These are phyloP conservation scores for Lasiodiplodia sp. DNA, from an alignment of 2,329 filamentous ascomycete genomes.

Conservation along the genomic window DNA sequence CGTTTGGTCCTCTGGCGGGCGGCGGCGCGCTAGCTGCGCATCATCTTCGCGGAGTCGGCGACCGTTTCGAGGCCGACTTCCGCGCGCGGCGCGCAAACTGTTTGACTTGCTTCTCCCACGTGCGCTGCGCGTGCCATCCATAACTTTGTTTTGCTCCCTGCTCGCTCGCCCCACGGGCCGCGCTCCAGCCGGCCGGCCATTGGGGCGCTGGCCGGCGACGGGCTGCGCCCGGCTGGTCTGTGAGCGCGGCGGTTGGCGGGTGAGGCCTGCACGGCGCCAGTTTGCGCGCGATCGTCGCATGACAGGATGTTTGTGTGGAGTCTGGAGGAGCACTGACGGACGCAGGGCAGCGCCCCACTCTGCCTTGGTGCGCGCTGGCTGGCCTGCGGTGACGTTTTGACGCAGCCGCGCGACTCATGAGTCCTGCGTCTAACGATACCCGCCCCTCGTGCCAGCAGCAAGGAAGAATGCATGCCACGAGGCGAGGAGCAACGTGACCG, in stretches of 20 bases:
- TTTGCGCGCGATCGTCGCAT: slow-evolving; percentile 22
- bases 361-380: slow-evolving; percentile 1
- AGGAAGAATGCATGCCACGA: slow-evolving; percentile 10
- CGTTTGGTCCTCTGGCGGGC: slow-evolving; percentile 7
- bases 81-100: slow-evolving; percentile 19
- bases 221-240: not conserved
- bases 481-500: not conserved
- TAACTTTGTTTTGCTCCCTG: slow-evolving; percentile 24
- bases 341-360: slow-evolving; percentile 13
- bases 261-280: slow-evolving; percentile 9
- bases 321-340: slow-evolving; percentile 17
- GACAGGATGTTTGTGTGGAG: slow-evolving; percentile 25
- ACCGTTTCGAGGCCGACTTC: slow-evolving; percentile 18
- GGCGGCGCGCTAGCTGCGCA: slow-evolving; percentile 26
- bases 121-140: slow-evolving; percentile 4
- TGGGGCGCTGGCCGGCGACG: not conserved
- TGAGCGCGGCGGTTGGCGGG: slow-evolving; percentile 8
- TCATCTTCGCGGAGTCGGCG: slow-evolving; percentile 17
- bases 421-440: slow-evolving; percentile 11
- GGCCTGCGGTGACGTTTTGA: slow-evolving; percentile 19
- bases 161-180: slow-evolving; percentile 4
- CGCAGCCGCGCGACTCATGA: slow-evolving; percentile 5
- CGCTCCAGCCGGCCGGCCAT: not conserved
- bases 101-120: slow-evolving; percentile 25
- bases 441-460: slow-evolving; percentile 14